Evolutionary conservation across 192 early-diverging fungal genomes (phyloP), one percentile per base, ranked within the genome.

Genomic region (Entomortierella chlamydospora): DNA sequence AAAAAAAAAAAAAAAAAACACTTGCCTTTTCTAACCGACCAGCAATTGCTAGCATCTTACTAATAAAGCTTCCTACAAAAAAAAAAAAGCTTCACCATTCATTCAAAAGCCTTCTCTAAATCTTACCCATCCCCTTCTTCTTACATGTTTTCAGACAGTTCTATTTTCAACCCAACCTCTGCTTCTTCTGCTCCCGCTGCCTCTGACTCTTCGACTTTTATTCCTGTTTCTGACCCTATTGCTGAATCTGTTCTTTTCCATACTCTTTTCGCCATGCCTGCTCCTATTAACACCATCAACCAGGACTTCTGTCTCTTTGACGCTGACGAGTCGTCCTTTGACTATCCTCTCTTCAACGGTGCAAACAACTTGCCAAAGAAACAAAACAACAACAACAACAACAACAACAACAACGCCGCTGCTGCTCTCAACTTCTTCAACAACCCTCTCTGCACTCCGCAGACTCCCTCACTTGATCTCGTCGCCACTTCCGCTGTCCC

Each of bases 231-330:
- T 65, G 61, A 60, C 31, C 18, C 50, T 56, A 45, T 50, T 70
- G 72, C 72, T 42, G 76, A 79, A 79, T 70, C 68, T 17, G 63
- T 57, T 17, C 68, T 79, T 37, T 79, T 66, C 52, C 76, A 79
- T 23, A 70, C 68, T 20, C 76, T 79, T 29, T 79, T 77, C 37
- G 41, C 64, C 56, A 79, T 79, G 76, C 61, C 76, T 55, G 76
- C 76, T 29, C 68, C 61, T 50, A 49, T 79, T 62, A 79, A 79
- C 63, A 79, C 76, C 56, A 79, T 79, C 61, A 65, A 49, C 51
- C 76, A 79, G 15, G 76, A 79, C 60, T 79, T 79, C 52, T 79
- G 68, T 60, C 76, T 79, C 33, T 79, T 66, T 37, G 76, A 79
- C 54, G 29, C n/a, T n/a, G 76, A 65, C 51, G 76, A 79, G 30